Percentiles rank a stretch among this genome's conserved stretches.
These are phyloP conservation scores for Chlamydomonas sp. DNA, from an alignment of 139 green algal genomes.

Conservation along the genomic window DNA sequence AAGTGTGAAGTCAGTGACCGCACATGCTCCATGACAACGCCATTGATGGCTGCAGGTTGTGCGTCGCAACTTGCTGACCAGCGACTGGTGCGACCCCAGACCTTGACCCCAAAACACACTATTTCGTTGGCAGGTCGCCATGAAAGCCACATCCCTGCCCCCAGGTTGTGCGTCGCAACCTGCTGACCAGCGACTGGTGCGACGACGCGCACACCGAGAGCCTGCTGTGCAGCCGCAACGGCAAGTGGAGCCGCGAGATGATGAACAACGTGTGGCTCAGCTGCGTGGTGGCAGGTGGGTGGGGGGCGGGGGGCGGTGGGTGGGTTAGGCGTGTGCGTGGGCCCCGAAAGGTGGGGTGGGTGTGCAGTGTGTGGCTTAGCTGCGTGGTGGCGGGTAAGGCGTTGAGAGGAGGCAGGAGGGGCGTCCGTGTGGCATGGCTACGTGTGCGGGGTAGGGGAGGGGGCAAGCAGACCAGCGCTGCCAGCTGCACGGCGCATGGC, in stretches of 20 bases:
- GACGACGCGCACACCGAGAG: conserved; percentile 90
- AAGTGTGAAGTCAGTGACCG: too few relatives aligned
- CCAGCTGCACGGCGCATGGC: too few relatives aligned
- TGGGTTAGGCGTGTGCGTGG: neutral
- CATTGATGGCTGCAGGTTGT: too few relatives aligned
- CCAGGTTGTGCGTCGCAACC: conserved; percentile 77
- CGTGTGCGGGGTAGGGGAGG: too few relatives aligned
- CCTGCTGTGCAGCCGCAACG: conserved; percentile 74
- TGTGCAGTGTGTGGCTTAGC: neutral
- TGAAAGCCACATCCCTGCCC: neutral
- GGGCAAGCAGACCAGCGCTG: too few relatives aligned
- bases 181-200: conserved; percentile 92
- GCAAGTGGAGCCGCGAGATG: conserved; percentile 72
- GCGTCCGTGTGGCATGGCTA: too few relatives aligned
- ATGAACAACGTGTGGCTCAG: conserved; percentile 80
- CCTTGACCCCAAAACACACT: neutral
- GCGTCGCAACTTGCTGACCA: conserved; percentile 87
- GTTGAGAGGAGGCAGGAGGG: too few relatives aligned
- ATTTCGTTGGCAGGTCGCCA: too few relatives aligned
- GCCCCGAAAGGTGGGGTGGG: neutral
- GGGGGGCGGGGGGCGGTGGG: neutral
- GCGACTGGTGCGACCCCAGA: neutral
- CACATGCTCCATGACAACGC: too few relatives aligned
- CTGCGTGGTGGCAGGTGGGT: conserved; percentile 86
- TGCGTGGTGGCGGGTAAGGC: too few relatives aligned